A percentile compares a stretch with the other conserved stretches of the same genome.
These are phyloP conservation scores for Cercospora janseana DNA, from an alignment of 2,329 filamentous ascomycete species.

Conservation along the genomic window DNA sequence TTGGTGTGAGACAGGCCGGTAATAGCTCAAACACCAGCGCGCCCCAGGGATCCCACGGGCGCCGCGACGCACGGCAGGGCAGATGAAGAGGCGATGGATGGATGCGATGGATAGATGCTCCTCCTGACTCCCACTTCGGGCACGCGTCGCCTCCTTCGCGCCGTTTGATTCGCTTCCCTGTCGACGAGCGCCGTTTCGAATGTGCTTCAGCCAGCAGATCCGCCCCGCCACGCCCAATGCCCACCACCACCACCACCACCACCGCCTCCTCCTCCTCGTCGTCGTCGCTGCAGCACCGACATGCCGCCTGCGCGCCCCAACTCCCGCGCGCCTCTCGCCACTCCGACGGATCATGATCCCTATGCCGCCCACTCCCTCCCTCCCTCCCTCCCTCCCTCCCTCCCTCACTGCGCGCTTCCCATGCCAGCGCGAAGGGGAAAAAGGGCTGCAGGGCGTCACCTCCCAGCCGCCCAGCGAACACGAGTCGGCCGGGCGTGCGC, in stretches of 20 bases:
- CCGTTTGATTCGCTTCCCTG: background rate
- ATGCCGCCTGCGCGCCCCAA: background rate
- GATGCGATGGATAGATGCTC: no score
- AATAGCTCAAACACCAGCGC: conserved; percentile 3
- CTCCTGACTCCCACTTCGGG: no score
- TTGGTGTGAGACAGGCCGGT: background rate
- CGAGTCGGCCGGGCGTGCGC: conserved; percentile 11
- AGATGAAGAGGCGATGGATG: background rate
- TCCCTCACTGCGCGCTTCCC: no score
- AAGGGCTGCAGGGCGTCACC: background rate
- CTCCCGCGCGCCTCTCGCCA: background rate
- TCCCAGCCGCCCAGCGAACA: background rate
- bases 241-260: background rate
- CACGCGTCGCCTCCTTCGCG: no score
- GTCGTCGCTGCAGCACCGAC: conserved; percentile 6
- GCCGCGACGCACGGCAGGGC: conserved; percentile 1
- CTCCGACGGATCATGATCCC: background rate
- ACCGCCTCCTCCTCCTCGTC: no score
- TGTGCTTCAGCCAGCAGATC: conserved; percentile 3
- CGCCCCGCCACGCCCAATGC: conserved; percentile 6
- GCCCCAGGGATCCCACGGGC: background rate
- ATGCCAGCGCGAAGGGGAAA: no score
- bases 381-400: no score
- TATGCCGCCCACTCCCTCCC: background rate
- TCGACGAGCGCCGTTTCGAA: background rate